A percentile compares a stretch with the other conserved stretches of the same genome.
Conservation (phyloP, 495 filamentous ascomycete species). For the Rhizodiscina lignyota region DNA sequence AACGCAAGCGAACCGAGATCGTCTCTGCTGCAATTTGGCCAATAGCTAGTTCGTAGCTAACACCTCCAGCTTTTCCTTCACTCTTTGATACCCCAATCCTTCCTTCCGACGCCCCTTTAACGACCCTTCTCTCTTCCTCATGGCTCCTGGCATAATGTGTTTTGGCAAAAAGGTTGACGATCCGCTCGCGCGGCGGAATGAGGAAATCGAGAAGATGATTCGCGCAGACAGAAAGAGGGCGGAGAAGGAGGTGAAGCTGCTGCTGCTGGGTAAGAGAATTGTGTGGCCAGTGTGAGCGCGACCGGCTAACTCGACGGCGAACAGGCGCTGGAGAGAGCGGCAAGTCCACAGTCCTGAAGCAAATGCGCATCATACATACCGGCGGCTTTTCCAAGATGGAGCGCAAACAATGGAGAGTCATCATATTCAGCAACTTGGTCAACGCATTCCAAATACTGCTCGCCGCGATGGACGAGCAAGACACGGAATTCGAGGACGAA, state of each 20-base stretch:
- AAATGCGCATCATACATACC: slow-evolving; percentile 90
- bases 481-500: slow-evolving; percentile 19
- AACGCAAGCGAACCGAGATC: too few relatives aligned
- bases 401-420: slow-evolving; percentile 79
- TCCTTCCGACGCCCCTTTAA: too few relatives aligned
- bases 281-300: slow-evolving; percentile 1
- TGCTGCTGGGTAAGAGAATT: slow-evolving; percentile 65
- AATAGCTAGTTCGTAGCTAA: too few relatives aligned
- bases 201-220: slow-evolving; percentile 97
- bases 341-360: slow-evolving; percentile 97
- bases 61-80: too few relatives aligned
- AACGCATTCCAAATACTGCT: slow-evolving; percentile 44
- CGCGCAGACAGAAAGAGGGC: slow-evolving; percentile 92
- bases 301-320: neutral
- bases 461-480: slow-evolving; percentile 15
- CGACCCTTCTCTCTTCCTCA: too few relatives aligned
- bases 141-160: slow-evolving; percentile 20
- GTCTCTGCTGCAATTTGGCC: too few relatives aligned
- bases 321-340: slow-evolving; percentile 97
- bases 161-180: slow-evolving; percentile 20
- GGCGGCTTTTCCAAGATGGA: slow-evolving; percentile 67
- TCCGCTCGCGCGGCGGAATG: slow-evolving; percentile 44
- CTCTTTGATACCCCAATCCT: too few relatives aligned
- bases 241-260: slow-evolving; percentile 98
- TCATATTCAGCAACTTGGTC: slow-evolving; percentile 98